phyloP scores from a whole-genome alignment of 305 asterid genomes.

The Fraxinus nigra region DNA sequence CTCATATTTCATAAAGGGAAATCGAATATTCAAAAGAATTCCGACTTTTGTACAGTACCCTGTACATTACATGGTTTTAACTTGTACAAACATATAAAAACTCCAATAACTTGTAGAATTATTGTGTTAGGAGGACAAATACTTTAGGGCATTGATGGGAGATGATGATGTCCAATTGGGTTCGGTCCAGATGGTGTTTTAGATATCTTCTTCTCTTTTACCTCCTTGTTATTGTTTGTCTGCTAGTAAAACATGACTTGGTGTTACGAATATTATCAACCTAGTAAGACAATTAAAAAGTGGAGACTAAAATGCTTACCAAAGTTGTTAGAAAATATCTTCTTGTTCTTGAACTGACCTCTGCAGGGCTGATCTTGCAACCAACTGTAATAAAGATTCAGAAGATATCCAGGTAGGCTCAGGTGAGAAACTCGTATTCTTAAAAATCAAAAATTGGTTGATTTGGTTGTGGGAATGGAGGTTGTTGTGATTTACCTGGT shows the following conservation, averaged over 20 bases:
- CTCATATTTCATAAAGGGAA: not conserved
- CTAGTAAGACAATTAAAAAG: not conserved
- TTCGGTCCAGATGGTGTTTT: constrained; percentile 69
- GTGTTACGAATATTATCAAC: constrained; percentile 11
- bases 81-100: constrained; percentile 26
- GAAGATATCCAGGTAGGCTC: not conserved
- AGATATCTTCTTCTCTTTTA: constrained; percentile 32
- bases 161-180: constrained; percentile 57
- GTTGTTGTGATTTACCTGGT: not conserved
- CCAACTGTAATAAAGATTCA: constrained; percentile 35
- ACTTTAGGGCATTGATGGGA: constrained; percentile 49
- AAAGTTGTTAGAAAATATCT: constrained; percentile 15
- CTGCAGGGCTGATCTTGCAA: constrained; percentile 34
- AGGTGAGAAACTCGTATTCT: not conserved
- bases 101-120: constrained; percentile 26
- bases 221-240: constrained; percentile 36
- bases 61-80: constrained; percentile 5
- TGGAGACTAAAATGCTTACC: not conserved
- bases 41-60: not conserved
- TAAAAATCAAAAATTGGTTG: too few species aligned
- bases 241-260: constrained; percentile 4
- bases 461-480: not conserved
- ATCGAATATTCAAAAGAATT: not conserved
- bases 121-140: not conserved
- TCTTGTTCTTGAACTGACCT: constrained; percentile 25